Evolutionary conservation across 176 grass and related monocot genomes (phyloP).

Genomic region (Juncus inflexus): DNA sequence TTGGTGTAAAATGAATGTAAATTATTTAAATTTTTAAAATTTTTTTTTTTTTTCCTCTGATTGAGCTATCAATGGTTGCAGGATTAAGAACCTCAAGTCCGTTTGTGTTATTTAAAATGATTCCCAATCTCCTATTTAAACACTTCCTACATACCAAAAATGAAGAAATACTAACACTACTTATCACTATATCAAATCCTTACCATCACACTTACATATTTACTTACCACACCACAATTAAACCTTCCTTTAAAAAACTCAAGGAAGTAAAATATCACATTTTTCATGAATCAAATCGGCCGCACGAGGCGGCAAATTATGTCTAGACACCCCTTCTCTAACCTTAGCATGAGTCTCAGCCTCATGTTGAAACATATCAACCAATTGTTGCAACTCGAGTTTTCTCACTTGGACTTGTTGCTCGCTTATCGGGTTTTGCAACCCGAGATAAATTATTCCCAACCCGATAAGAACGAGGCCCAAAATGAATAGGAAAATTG

Average conservation of each 20-base stretch:
- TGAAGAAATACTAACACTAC: too few species aligned
- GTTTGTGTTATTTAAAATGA: too few species aligned
- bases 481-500: conserved; percentile 32
- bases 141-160: too few species aligned
- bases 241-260: background rate
- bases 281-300: conserved; percentile 43
- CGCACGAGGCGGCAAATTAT: conserved; percentile 41
- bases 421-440: conserved; percentile 45
- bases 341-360: conserved; percentile 55
- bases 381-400: conserved; percentile 52
- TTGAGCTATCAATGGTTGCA: too few species aligned
- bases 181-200: too few species aligned
- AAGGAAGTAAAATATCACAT: conserved; percentile 20
- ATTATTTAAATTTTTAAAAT: too few species aligned
- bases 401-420: conserved; percentile 47
- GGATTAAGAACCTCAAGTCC: too few species aligned
- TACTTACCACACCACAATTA: too few species aligned
- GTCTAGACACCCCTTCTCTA: conserved; percentile 44
- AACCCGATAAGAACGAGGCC: conserved; percentile 33
- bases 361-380: conserved; percentile 51
- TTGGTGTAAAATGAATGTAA: too few species aligned
- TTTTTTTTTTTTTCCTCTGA: too few species aligned
- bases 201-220: too few species aligned
- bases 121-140: too few species aligned
- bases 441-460: conserved; percentile 36